Percentiles rank a stretch among this genome's conserved stretches.
Conservation (phyloP, 495 filamentous ascomycete genomes). For the Penicillium cinerascens region DNA sequence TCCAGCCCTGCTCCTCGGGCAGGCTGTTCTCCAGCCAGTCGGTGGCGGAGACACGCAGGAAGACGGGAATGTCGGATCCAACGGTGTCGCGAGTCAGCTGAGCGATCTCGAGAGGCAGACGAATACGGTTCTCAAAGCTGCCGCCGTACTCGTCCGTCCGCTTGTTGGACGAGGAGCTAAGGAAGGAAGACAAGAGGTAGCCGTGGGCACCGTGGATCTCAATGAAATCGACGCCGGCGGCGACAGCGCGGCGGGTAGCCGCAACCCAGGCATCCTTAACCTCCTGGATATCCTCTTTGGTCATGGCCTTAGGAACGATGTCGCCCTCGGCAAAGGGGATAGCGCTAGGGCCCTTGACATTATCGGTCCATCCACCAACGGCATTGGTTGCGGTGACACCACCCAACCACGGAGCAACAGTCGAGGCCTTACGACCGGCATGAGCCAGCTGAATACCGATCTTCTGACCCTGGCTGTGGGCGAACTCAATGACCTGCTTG, state of each 20-base stretch:
- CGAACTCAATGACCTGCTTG: conserved; percentile 62
- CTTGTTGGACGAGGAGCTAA: conserved; percentile 60
- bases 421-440: conserved; percentile 71
- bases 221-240: conserved; percentile 57
- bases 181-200: conserved; percentile 63
- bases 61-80: conserved; percentile 58
- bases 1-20: conserved; percentile 54
- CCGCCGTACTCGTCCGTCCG: conserved; percentile 66
- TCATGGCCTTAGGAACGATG: conserved; percentile 53
- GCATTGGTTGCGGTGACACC: conserved; percentile 51
- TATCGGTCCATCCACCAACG: conserved; percentile 60
- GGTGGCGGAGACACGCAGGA: conserved; percentile 59
- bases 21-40: conserved; percentile 57
- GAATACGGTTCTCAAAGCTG: conserved; percentile 59
- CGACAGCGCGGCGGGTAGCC: conserved; percentile 52
- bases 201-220: conserved; percentile 62
- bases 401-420: conserved; percentile 61
- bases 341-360: conserved; percentile 53
- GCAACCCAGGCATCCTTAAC: conserved; percentile 56
- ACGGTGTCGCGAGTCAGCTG: conserved; percentile 53
- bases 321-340: conserved; percentile 52
- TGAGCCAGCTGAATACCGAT: conserved; percentile 75
- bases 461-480: conserved; percentile 66
- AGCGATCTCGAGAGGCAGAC: conserved; percentile 57
- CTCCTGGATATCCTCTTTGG: conserved; percentile 51